Evolutionary conservation across 176 grass and related monocot genomes (phyloP).

Genomic region (Ensete glaucum): DNA sequence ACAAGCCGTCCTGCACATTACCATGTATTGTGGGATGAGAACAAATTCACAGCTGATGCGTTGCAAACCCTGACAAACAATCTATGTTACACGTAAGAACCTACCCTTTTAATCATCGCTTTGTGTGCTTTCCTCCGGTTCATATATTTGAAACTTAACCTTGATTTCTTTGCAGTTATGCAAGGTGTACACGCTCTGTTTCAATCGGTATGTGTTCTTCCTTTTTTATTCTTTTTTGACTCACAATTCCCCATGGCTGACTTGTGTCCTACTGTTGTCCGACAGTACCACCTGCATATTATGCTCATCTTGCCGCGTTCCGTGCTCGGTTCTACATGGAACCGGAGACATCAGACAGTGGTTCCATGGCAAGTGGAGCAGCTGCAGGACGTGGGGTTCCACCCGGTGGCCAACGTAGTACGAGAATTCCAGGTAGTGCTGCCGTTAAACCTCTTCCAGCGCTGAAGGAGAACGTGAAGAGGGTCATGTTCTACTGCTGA

Average conservation of each 20-base stretch:
- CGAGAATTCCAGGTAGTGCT: neutral
- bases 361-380: conserved; percentile 10
- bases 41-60: conserved; percentile 92
- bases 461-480: conserved; percentile 12
- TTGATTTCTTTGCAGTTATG: conserved; percentile 9
- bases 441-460: conserved; percentile 9
- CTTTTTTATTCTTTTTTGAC: no score
- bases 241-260: neutral
- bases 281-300: conserved; percentile 12
- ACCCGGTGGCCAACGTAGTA: neutral
- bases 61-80: conserved; percentile 91
- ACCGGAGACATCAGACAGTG: conserved; percentile 13
- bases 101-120: neutral
- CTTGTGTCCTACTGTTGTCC: neutral
- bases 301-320: conserved; percentile 15
- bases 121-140: neutral
- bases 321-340: conserved; percentile 21
- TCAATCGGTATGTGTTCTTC: neutral
- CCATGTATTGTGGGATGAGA: conserved; percentile 95
- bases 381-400: neutral
- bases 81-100: conserved; percentile 88
- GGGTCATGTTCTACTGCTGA: conserved; percentile 23
- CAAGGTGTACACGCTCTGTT: conserved; percentile 10
- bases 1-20: conserved; percentile 95
- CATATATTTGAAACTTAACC: no score